phyloP scores from a whole-genome alignment of 306 rosid species.

The Quercus cerris region DNA sequence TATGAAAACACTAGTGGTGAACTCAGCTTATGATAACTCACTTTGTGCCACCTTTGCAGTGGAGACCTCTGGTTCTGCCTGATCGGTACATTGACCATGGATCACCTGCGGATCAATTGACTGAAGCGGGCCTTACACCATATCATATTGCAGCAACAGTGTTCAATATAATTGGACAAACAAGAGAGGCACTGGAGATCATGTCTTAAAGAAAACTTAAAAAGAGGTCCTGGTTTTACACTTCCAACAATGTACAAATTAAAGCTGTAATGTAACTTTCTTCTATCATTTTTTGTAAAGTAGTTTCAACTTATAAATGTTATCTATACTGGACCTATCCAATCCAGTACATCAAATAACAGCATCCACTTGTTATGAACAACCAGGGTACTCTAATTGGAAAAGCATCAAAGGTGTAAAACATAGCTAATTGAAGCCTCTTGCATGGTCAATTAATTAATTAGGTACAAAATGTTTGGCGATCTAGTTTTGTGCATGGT shows the following conservation, averaged over 20 bases:
- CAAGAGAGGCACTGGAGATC: slow-evolving; percentile 80
- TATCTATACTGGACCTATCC: background rate
- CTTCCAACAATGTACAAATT: slow-evolving; percentile 22
- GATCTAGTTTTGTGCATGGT: background rate
- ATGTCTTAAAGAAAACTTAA: slow-evolving; percentile 40
- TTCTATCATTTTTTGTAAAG: slow-evolving; percentile 12
- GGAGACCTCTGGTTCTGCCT: slow-evolving; percentile 97
- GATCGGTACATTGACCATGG: slow-evolving; percentile 90
- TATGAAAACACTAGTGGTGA: background rate
- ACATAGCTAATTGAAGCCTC: background rate
- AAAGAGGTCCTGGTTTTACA: slow-evolving; percentile 1
- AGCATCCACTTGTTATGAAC: background rate
- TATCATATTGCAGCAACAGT: slow-evolving; percentile 91
- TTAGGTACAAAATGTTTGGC: background rate
- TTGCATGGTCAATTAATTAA: background rate
- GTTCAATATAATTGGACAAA: slow-evolving; percentile 81
- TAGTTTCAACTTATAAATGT: background rate
- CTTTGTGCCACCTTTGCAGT: slow-evolving; percentile 43
- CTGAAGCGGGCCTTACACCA: slow-evolving; percentile 72
- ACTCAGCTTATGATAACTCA: slow-evolving; percentile 5
- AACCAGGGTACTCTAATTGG: background rate
- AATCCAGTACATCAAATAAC: background rate
- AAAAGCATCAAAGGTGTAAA: background rate
- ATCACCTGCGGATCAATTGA: slow-evolving; percentile 72
- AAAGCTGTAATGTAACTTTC: background rate